Evolutionary conservation across 306 rosid genomes (phyloP), one percentile per base, ranked within the genome.

Genomic region (Cucurbita argyrosperma): DNA sequence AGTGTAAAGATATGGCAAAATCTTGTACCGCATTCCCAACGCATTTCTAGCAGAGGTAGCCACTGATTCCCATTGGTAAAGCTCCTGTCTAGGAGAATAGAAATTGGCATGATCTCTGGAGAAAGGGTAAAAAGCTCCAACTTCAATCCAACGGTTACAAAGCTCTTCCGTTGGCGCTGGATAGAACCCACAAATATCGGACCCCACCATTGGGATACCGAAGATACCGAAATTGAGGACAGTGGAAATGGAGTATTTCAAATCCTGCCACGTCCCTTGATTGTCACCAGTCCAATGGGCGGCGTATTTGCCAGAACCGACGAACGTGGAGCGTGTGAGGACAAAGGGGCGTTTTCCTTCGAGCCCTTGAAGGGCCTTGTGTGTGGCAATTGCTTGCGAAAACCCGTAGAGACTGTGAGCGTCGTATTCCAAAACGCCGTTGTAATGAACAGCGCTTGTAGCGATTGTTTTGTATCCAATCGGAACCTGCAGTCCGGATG

Each of bases 231-330:
- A 93, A 67, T 93, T 93, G 53, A 93, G 87, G 85, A 93, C 82
- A 6, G 97, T 90, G 12, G 97, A 87, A 71, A 93, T 93, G 38
- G 98, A 90, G 88, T 87, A 85, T 82, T 52, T 86, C 81, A 93
- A 85, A 80, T 93, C 84, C 30, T 89, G 87, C 97, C 97, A 93
- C 5, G 92, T 89, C 8, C 89, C 98, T 73, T 89, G 79, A 51
- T 93, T 93, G 79, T 90, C 98, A 39, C 98, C 98, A 0, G 98
- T 93, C 98, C 98, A 93, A 83, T 93, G 98, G 26, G 98, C 98
- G 42, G 87, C 85, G 57, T 90, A 93, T 80, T 86, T 87, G 1
- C 97, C 97, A 0, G 97, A 85, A 54, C 98, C 98, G 0, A 93
- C 98, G 65, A 78, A 93, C 39, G 98, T 87, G 18, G 97, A 87